Evolutionary conservation across 768 basidiomycete genomes (phyloP).

Genomic region (Rhizopogon rudus): DNA sequence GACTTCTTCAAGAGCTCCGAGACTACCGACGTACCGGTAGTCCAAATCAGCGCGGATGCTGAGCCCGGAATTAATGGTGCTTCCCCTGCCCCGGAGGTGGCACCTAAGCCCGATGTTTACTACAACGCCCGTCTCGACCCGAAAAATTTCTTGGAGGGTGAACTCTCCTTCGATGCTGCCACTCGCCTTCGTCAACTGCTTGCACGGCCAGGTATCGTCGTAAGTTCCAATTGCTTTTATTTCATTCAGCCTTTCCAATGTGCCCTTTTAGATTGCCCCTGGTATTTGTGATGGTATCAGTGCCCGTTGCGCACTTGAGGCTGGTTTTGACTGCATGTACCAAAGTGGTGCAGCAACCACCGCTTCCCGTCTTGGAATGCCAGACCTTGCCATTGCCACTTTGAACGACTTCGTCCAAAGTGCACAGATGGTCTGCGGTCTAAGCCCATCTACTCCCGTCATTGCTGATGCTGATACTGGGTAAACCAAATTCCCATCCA

Average conservation of each 20-base stretch:
- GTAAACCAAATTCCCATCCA: slow-evolving; percentile 25
- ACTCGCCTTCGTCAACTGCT: slow-evolving; percentile 70
- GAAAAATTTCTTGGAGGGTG: slow-evolving; percentile 62
- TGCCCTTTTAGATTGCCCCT: slow-evolving; percentile 52
- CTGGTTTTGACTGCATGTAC: slow-evolving; percentile 73
- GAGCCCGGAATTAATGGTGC: slow-evolving; percentile 2
- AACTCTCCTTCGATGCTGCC: slow-evolving; percentile 61
- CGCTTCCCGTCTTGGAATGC: slow-evolving; percentile 71
- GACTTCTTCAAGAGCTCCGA: slow-evolving; percentile 25
- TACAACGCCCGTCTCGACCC: slow-evolving; percentile 68
- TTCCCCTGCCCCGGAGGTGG: slow-evolving; percentile 7
- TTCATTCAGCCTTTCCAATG: neutral
- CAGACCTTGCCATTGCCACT: slow-evolving; percentile 77
- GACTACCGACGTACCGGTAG: neutral
- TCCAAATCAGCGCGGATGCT: neutral
- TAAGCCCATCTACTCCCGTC: slow-evolving; percentile 61
- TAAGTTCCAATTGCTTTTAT: slow-evolving; percentile 28
- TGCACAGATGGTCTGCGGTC: slow-evolving; percentile 64
- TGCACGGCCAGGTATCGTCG: slow-evolving; percentile 70
- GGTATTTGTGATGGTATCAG: slow-evolving; percentile 80
- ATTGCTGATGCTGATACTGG: slow-evolving; percentile 82
- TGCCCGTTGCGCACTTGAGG: slow-evolving; percentile 74
- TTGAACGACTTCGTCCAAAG: slow-evolving; percentile 72
- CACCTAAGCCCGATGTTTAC: slow-evolving; percentile 33
- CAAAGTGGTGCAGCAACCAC: slow-evolving; percentile 82